Percentiles rank a stretch among this genome's conserved stretches.
Evolutionary conservation across 306 rosid genomes (phyloP).

Genomic region (Styphnolobium japonicum): DNA sequence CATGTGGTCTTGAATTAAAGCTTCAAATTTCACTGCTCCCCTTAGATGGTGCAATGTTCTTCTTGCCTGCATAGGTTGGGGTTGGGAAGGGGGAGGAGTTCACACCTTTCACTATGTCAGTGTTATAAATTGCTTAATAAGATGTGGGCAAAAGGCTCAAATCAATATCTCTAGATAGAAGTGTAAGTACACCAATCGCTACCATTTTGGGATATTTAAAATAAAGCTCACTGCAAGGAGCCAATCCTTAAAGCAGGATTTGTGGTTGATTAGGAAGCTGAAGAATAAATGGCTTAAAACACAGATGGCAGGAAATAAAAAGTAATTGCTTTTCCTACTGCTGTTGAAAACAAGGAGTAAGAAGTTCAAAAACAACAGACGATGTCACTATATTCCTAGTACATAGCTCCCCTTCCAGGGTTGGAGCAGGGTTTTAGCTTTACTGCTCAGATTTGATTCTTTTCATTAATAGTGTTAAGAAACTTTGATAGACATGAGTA

Average conservation of each 20-base stretch:
- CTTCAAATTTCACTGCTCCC: conserved; percentile 44
- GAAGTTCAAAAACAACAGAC: not conserved
- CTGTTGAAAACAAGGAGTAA: not conserved
- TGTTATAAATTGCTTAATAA: not conserved
- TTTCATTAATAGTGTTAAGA: not conserved
- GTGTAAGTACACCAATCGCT: not conserved
- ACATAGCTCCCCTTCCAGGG: not conserved
- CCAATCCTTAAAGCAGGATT: not conserved
- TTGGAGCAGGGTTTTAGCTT: not conserved
- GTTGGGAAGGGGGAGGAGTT: not conserved
- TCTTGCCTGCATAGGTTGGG: conserved; percentile 47
- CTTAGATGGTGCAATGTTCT: conserved; percentile 39
- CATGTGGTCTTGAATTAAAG: conserved; percentile 49
- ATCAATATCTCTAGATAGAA: not conserved
- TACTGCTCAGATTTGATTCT: not conserved
- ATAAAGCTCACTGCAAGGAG: not conserved
- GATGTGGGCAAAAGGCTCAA: not conserved
- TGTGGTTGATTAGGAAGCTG: no score
- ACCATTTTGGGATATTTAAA: not conserved
- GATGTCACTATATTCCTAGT: not conserved
- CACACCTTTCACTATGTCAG: not conserved
- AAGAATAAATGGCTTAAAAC: no score
- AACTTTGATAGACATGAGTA: not conserved
- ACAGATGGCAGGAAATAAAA: no score
- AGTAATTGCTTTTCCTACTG: not conserved